These are phyloP conservation scores for Globisporangium lucens DNA, from an alignment of 352 stramenopile genomes.

Conservation along the genomic window DNA sequence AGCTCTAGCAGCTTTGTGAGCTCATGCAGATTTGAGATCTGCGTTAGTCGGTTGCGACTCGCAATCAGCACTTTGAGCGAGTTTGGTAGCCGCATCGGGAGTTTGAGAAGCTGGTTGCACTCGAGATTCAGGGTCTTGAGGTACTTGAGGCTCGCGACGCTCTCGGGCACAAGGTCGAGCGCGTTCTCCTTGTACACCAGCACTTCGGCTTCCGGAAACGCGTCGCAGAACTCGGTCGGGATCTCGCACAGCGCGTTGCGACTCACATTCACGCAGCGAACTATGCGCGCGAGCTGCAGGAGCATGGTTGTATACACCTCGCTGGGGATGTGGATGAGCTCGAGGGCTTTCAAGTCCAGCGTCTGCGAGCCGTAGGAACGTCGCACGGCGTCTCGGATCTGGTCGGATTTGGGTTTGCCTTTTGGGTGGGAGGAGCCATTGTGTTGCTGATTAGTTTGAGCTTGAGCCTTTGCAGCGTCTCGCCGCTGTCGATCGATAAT, in stretches of 20 bases:
- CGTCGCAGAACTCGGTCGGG: slow-evolving; percentile 39
- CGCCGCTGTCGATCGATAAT: slow-evolving; percentile 46
- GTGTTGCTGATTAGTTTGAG: slow-evolving; percentile 1
- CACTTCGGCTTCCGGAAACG: slow-evolving; percentile 50
- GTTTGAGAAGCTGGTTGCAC: slow-evolving; percentile 52
- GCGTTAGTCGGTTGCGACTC: slow-evolving; percentile 52
- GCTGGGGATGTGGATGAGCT: slow-evolving; percentile 57
- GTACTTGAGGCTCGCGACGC: slow-evolving; percentile 27
- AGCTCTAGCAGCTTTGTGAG: slow-evolving; percentile 44
- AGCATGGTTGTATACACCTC: slow-evolving; percentile 61
- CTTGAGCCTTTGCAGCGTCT: neutral
- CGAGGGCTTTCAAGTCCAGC: slow-evolving; percentile 63
- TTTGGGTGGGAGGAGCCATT: neutral
- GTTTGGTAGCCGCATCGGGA: slow-evolving; percentile 38
- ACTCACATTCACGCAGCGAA: slow-evolving; percentile 60
- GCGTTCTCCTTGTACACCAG: slow-evolving; percentile 68
- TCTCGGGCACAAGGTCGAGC: slow-evolving; percentile 34
- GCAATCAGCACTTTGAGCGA: slow-evolving; percentile 34
- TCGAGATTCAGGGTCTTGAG: slow-evolving; percentile 44
- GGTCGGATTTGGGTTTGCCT: slow-evolving; percentile 1
- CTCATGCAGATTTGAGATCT: slow-evolving; percentile 43
- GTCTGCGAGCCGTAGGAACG: slow-evolving; percentile 47
- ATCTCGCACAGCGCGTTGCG: slow-evolving; percentile 67
- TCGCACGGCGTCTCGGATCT: slow-evolving; percentile 42
- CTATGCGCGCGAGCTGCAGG: slow-evolving; percentile 57